Conservation (phyloP, 441 rosid genomes). For the California macrophylla region DNA sequence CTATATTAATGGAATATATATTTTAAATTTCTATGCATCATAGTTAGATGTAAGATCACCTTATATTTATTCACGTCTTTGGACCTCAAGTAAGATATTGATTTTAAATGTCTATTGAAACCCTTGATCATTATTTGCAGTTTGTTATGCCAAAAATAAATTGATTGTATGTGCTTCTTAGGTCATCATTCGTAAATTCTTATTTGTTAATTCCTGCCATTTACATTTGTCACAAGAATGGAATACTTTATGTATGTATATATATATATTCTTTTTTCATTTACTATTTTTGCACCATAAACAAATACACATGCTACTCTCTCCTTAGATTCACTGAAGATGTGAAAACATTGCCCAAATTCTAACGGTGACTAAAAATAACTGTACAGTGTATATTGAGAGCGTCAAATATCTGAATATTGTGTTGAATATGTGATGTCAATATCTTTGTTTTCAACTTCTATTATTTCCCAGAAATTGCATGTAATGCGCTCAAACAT, state of each 20-base stretch:
- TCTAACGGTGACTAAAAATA: background rate
- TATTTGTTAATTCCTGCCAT: background rate
- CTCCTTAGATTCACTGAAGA: background rate
- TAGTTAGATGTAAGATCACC: too few relatives aligned
- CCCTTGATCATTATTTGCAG: background rate
- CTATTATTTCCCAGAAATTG: slow-evolving; percentile 3
- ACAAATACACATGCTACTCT: background rate
- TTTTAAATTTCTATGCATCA: too few relatives aligned
- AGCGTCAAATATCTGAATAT: background rate
- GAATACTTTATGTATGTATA: background rate
- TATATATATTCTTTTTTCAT: too few relatives aligned
- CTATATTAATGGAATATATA: too few relatives aligned
- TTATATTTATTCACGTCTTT: background rate
- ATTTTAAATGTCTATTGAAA: too few relatives aligned
- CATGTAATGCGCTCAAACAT: slow-evolving; percentile 5
- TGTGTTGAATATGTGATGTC: background rate
- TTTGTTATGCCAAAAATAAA: background rate
- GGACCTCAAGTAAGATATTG: background rate
- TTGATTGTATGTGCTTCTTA: background rate
- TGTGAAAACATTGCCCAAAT: background rate
- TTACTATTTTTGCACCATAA: background rate
- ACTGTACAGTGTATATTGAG: background rate
- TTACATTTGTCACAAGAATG: background rate
- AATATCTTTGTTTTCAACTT: background rate
- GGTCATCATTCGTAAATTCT: background rate